Evolutionary conservation across 1,284 basidiomycete species (phyloP), one percentile per base, ranked within the genome.

Genomic region (Meripilus lineatus): DNA sequence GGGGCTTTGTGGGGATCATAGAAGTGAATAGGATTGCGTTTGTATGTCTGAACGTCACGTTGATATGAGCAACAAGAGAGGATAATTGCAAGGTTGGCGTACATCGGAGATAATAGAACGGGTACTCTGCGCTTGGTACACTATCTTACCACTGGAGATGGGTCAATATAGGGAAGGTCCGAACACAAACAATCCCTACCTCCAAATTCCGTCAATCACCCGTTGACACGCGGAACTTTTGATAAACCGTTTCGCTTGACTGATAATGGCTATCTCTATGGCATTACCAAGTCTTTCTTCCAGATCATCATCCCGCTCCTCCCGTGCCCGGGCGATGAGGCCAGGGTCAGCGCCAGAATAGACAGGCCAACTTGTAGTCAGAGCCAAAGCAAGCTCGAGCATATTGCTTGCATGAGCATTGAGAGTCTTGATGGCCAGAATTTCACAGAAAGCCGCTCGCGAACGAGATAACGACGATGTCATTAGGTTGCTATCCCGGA

Each of bases 1-100:
- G 93, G 92, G 0, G 93, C 93, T 58, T 83, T 91, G 59, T 91
- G 84, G 1, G 93, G 93, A 59, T 97, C 92, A 63, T 96, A 96
- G 56, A 95, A 89, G 64, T 93, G 89, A 28, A 96, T 80, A 1
- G 93, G 92, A 25, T 81, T 89, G 41, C 85, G 79, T 69, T 96
- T 96, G 67, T 96, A 97, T 30, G 89, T 93, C 89, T 95, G 30
- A 21, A 22, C 32, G 14, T 20, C n/a, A 20, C 11, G 41, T 14
- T 28, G 45, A 18, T 38, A 42, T 46, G 13, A 45, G n/a, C 18
- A 28, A 14, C 32, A 14, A 14, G 22, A 18, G 7, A 34, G 32
- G 38, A 49, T 20, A 42, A 28, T 22, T 13, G 18, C 38, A 34
- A n/a, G n/a, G 17, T n/a, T 23, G 30, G 21, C 81, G 52, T 61